A percentile compares a stretch with the other conserved stretches of the same genome.
These are phyloP conservation scores for Aegilops umbellulata DNA, from an alignment of 176 grass and related monocot species.

Conservation along the genomic window DNA sequence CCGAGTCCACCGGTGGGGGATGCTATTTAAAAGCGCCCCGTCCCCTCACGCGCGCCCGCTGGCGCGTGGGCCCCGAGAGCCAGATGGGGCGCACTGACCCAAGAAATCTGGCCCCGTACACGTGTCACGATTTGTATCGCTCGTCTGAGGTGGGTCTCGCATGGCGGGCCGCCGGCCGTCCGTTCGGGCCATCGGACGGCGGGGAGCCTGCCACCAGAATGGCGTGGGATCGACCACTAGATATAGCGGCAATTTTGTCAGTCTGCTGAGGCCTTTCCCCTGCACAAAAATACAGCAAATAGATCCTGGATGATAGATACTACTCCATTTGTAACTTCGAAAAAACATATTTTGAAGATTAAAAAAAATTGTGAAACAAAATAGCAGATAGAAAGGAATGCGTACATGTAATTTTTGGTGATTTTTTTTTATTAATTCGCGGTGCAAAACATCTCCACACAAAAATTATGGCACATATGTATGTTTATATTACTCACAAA, in stretches of 20 bases:
- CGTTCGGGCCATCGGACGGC: constrained; percentile 21
- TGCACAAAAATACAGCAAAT: not conserved
- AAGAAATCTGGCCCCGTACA: constrained; percentile 33
- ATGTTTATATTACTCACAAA: too few relatives aligned
- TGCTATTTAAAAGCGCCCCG: constrained; percentile 45
- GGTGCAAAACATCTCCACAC: too few relatives aligned
- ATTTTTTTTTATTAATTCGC: too few relatives aligned
- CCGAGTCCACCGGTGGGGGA: constrained; percentile 37
- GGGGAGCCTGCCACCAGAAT: not conserved
- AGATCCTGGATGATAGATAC: too few relatives aligned
- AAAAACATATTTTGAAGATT: too few relatives aligned
- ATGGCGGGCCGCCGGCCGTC: not conserved
- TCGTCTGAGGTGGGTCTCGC: not conserved
- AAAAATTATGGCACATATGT: not conserved
- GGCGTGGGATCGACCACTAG: not conserved
- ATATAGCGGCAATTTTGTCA: not conserved
- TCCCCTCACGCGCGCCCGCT: not conserved
- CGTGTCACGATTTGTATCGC: constrained; percentile 31
- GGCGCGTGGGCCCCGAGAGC: not conserved
- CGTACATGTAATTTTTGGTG: too few relatives aligned
- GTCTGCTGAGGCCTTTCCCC: not conserved
- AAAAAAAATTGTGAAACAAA: too few relatives aligned
- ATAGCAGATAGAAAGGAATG: too few relatives aligned
- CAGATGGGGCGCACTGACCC: not conserved
- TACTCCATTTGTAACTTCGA: too few relatives aligned